phyloP scores from a whole-genome alignment of 2,329 filamentous ascomycete genomes.

The Fusarium floridanum region DNA sequence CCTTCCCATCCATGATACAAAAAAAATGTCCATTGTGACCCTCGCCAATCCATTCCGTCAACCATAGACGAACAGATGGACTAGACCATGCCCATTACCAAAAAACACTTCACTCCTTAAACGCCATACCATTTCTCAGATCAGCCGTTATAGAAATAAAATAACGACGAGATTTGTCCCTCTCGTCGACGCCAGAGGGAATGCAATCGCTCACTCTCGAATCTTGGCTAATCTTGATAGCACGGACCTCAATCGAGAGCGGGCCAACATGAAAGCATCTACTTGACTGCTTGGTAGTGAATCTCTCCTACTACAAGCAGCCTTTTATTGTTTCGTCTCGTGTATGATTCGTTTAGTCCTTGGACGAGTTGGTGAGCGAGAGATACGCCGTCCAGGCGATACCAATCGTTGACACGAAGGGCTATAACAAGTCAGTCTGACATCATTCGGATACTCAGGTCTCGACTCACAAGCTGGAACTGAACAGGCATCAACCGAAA shows the following conservation, averaged over 20 bases:
- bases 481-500: slow-evolving; percentile 95
- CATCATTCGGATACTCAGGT: no score
- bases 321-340: not conserved
- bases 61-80: slow-evolving; percentile 10
- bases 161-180: not conserved
- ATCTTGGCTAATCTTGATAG: not conserved
- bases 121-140: slow-evolving; percentile 9
- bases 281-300: not conserved
- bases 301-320: not conserved
- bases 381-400: slow-evolving; percentile 99
- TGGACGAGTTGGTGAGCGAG: slow-evolving; percentile 88
- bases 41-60: not conserved
- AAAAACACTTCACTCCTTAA: not conserved
- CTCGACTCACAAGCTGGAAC: slow-evolving; percentile 87
- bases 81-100: not conserved
- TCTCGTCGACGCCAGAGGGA: not conserved
- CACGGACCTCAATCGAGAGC: not conserved
- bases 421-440: slow-evolving; percentile 63
- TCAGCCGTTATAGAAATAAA: not conserved
- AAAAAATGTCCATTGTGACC: not conserved
- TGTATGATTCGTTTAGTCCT: slow-evolving; percentile 63
- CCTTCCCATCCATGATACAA: slow-evolving; percentile 6
- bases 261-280: not conserved
- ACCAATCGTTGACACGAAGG: slow-evolving; percentile 94
- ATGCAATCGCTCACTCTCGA: not conserved